Percentiles rank a stretch among this genome's conserved stretches.
These are phyloP conservation scores for Botrytis galanthina DNA, from an alignment of 2,329 filamentous ascomycete species.

Conservation along the genomic window DNA sequence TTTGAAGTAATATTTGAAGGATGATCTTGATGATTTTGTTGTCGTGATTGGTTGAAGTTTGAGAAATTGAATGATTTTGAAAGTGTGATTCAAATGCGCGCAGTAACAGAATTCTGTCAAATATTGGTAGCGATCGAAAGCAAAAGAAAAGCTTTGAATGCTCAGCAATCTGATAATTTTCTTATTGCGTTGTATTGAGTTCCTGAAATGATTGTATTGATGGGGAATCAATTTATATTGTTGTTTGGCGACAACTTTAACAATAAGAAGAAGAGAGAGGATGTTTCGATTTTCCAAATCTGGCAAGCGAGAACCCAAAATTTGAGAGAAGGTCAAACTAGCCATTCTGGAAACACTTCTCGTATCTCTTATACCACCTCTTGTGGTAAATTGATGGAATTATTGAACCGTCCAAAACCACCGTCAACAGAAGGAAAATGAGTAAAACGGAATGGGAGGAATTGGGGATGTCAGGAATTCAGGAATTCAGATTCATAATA, in stretches of 20 bases:
- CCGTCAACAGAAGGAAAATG: not conserved
- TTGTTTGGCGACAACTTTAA: constrained; percentile 8
- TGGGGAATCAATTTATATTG: not conserved
- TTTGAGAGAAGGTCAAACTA: not conserved
- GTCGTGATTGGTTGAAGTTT: not conserved
- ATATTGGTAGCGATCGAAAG: constrained; percentile 3
- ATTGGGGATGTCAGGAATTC: not conserved
- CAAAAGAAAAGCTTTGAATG: constrained; percentile 3
- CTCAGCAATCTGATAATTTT: not conserved
- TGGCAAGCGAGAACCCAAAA: constrained; percentile 7
- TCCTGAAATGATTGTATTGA: not conserved
- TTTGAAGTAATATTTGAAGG: not conserved
- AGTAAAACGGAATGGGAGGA: too few relatives aligned
- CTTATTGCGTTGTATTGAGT: not conserved
- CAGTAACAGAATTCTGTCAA: not conserved
- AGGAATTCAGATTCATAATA: not conserved
- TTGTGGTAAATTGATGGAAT: not conserved
- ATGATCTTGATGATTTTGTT: not conserved
- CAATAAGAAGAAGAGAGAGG: not conserved
- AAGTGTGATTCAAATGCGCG: not conserved
- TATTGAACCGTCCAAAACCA: not conserved
- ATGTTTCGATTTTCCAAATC: constrained; percentile 3
- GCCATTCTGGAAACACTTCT: not conserved
- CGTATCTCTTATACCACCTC: not conserved
- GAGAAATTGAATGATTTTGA: not conserved